These are phyloP conservation scores for Blastomyces emzantsi DNA, from an alignment of 2,329 filamentous ascomycete genomes.

Conservation along the genomic window DNA sequence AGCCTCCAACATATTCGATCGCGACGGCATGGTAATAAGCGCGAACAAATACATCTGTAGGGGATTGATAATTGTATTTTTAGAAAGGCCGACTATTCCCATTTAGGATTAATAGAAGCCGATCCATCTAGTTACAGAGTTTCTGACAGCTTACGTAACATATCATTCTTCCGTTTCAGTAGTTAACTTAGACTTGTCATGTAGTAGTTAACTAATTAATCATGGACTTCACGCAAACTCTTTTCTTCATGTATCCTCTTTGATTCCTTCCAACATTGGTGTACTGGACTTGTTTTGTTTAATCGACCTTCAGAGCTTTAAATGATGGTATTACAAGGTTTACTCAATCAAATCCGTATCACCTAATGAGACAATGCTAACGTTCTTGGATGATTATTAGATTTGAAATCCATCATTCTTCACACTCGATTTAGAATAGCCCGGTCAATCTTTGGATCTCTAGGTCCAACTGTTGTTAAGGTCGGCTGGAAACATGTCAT, in stretches of 20 bases:
- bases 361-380: slow-evolving; percentile 4
- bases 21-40: too few relatives aligned
- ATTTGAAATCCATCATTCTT: slow-evolving; percentile 14
- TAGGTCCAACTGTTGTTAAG: slow-evolving; percentile 14
- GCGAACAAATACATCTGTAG: too few relatives aligned
- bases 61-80: too few relatives aligned
- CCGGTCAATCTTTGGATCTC: slow-evolving; percentile 15
- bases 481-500: slow-evolving; percentile 13
- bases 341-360: slow-evolving; percentile 5
- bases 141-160: not conserved
- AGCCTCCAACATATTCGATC: too few relatives aligned
- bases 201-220: not conserved
- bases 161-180: not conserved
- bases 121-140: not conserved
- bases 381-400: slow-evolving; percentile 7
- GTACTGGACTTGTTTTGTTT: not conserved
- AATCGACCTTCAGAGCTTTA: slow-evolving; percentile 4
- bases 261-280: slow-evolving; percentile 1
- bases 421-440: slow-evolving; percentile 15
- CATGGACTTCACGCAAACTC: not conserved
- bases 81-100: too few relatives aligned
- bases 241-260: slow-evolving; percentile 4
- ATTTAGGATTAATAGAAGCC: not conserved
- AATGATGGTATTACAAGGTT: slow-evolving; percentile 4
- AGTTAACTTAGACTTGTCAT: not conserved